phyloP scores from a whole-genome alignment of 345 rosid species.

The Salix purpurea region DNA sequence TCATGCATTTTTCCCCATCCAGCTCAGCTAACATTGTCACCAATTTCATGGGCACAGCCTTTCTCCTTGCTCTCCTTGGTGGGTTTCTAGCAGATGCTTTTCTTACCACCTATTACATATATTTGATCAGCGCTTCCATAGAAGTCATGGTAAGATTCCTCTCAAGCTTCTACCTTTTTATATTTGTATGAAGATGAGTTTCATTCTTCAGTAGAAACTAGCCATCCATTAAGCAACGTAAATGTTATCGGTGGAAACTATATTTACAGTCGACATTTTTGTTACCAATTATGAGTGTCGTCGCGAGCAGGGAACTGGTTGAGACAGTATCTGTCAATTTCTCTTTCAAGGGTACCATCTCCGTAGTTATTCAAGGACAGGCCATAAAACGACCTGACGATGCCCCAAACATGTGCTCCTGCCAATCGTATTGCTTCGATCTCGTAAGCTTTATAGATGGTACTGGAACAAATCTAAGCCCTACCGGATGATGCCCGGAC shows the following conservation, averaged over 20 bases:
- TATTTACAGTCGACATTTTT: not conserved
- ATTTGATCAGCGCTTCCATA: slow-evolving; percentile 59
- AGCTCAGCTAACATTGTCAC: slow-evolving; percentile 76
- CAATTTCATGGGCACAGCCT: slow-evolving; percentile 87
- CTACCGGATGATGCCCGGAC: not conserved
- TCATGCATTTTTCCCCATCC: slow-evolving; percentile 79
- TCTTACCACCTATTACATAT: slow-evolving; percentile 65
- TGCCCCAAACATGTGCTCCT: slow-evolving; percentile 13
- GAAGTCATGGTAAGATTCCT: slow-evolving; percentile 59
- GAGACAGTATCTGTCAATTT: slow-evolving; percentile 1
- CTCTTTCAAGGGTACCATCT: slow-evolving; percentile 2
- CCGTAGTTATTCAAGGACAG: slow-evolving; percentile 3
- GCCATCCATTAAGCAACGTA: not conserved
- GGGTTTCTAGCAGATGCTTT: slow-evolving; percentile 77
- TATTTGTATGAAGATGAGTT: not conserved
- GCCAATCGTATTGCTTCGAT: not conserved
- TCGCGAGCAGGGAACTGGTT: not conserved
- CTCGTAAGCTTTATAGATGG: not conserved
- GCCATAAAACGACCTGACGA: slow-evolving; percentile 7
- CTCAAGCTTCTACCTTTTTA: not conserved
- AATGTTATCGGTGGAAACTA: too few species aligned
- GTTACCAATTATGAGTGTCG: not conserved
- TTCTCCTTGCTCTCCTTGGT: slow-evolving; percentile 80
- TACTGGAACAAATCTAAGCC: not conserved
- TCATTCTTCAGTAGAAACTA: not conserved